These are phyloP conservation scores for Dendryphion nanum DNA, from an alignment of 2,329 filamentous ascomycete genomes.

Conservation along the genomic window DNA sequence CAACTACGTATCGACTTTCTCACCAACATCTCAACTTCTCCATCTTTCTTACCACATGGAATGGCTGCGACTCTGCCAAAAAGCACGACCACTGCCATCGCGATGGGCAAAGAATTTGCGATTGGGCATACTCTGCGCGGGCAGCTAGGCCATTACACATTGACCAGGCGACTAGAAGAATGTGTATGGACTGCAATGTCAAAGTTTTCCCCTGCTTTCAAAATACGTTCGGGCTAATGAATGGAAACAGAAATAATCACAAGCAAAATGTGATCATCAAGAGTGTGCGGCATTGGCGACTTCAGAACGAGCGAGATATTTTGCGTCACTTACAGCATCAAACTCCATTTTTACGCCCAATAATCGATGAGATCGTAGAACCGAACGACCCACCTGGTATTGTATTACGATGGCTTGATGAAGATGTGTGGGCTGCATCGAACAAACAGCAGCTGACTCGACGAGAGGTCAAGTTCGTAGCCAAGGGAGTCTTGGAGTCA, in stretches of 20 bases:
- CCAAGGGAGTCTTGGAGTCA: conserved; percentile 9
- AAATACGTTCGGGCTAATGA: background rate
- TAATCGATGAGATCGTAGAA: conserved; percentile 28
- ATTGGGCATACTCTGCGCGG: conserved; percentile 1
- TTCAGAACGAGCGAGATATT: conserved; percentile 24
- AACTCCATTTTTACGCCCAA: conserved; percentile 19
- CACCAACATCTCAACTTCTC: no score
- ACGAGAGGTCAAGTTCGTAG: conserved; percentile 18
- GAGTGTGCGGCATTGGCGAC: background rate
- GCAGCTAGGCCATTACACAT: background rate
- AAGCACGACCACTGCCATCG: no score
- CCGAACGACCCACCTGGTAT: conserved; percentile 18
- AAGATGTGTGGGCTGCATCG: conserved; percentile 15
- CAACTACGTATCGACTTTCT: no score
- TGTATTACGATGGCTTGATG: conserved; percentile 20
- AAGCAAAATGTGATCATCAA: conserved; percentile 1
- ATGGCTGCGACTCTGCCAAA: no score
- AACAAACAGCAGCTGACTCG: conserved; percentile 12
- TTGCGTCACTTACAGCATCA: conserved; percentile 23
- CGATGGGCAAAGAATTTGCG: background rate
- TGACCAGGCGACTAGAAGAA: background rate
- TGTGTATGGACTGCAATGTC: conserved; percentile 2
- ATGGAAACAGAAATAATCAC: background rate
- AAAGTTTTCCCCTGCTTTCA: no score
- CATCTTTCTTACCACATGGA: no score